phyloP scores from a whole-genome alignment of 306 rosid genomes.

The Cyamopsis tetragonoloba region DNA sequence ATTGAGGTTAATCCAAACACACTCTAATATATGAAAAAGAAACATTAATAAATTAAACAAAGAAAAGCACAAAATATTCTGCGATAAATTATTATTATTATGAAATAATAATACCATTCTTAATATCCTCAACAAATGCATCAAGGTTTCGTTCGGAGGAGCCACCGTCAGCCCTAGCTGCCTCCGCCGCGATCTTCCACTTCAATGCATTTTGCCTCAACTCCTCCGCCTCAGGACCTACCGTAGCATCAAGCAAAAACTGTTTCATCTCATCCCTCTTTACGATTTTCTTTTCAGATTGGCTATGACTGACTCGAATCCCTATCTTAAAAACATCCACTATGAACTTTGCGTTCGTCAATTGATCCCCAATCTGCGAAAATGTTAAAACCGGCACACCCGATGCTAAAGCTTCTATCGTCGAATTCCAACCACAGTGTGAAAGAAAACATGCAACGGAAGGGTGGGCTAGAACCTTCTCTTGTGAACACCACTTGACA shows the following conservation, averaged over 20 bases:
- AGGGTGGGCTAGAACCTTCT: constrained; percentile 49
- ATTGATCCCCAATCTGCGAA: constrained; percentile 89
- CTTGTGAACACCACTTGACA: constrained; percentile 70
- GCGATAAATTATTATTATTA: too few species aligned
- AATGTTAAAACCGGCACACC: constrained; percentile 66
- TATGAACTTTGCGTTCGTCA: constrained; percentile 59
- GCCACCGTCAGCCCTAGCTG: constrained; percentile 45
- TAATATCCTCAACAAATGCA: constrained; percentile 35
- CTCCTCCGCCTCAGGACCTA: constrained; percentile 48
- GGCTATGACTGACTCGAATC: constrained; percentile 34
- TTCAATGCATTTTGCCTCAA: constrained; percentile 34
- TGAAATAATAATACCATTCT: too few species aligned
- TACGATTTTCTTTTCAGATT: constrained; percentile 25
- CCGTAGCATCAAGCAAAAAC: constrained; percentile 43
- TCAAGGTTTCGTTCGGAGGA: constrained; percentile 37
- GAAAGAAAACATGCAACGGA: constrained; percentile 61
- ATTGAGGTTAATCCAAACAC: too few species aligned
- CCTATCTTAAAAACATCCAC: constrained; percentile 59
- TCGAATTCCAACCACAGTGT: constrained; percentile 83
- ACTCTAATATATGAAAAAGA: too few species aligned
- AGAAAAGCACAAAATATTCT: too few species aligned
- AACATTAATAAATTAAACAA: too few species aligned
- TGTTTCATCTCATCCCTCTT: constrained; percentile 46
- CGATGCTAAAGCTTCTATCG: constrained; percentile 46
- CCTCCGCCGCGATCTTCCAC: constrained; percentile 50